Conservation (phyloP, 169 alveolate genomes). For the Pseudocohnilembus persalinus region DNA sequence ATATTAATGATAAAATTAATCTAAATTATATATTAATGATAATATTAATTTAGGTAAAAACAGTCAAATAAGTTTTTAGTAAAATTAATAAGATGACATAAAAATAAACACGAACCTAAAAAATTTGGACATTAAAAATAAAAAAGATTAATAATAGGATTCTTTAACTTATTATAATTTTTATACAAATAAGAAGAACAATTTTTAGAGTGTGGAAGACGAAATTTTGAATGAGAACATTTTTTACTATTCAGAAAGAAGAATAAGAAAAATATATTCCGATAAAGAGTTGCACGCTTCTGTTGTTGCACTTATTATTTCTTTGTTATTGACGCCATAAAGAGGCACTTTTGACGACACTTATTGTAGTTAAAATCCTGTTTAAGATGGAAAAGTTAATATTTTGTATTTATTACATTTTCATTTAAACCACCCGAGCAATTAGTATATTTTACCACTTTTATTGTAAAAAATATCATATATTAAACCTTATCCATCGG, state of each 20-base stretch:
- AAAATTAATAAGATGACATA: too few species aligned
- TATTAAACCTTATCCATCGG: conserved; percentile 72
- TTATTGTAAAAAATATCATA: conserved; percentile 56
- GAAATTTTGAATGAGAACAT: conserved; percentile 62
- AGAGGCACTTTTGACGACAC: conserved; percentile 87
- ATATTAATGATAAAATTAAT: too few species aligned
- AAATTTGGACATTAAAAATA: too few species aligned
- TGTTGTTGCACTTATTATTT: conserved; percentile 69
- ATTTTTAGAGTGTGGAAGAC: conserved; percentile 50
- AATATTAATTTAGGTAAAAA: too few species aligned
- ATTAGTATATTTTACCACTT: conserved; percentile 63
- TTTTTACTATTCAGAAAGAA: conserved; percentile 78
- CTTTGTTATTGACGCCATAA: conserved; percentile 80
- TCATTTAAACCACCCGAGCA: conserved; percentile 81
- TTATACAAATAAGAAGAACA: conserved; percentile 30
- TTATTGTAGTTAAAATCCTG: conserved; percentile 85
- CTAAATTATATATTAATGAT: not conserved
- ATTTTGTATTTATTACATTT: conserved; percentile 80
- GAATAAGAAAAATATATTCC: conserved; percentile 70
- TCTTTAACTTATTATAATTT: not conserved
- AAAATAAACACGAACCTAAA: too few species aligned
- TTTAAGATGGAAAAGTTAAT: conserved; percentile 79
- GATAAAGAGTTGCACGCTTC: conserved; percentile 84
- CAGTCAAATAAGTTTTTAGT: too few species aligned
- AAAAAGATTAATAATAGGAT: too few species aligned